A percentile compares a stretch with the other conserved stretches of the same genome.
Evolutionary conservation across 371 early-diverging fungal species (phyloP).

Genomic region (Mucor piriformis): DNA sequence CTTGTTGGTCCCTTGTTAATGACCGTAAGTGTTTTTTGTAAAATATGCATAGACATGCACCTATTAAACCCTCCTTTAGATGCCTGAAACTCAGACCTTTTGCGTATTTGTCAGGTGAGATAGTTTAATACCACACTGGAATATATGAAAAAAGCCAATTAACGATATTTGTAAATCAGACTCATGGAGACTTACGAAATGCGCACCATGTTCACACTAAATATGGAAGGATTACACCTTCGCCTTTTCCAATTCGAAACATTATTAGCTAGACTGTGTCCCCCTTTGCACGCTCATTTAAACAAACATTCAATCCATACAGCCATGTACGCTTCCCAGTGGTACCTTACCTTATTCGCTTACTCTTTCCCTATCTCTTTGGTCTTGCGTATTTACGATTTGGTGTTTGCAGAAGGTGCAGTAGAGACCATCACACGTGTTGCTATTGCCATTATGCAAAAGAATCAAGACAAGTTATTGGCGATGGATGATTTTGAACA

Average conservation of each 20-base stretch:
- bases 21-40: conserved; percentile 58
- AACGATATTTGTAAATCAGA: too few relatives aligned
- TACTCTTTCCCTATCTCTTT: conserved; percentile 89
- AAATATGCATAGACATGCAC: not conserved
- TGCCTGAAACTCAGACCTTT: conserved; percentile 94
- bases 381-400: conserved; percentile 90
- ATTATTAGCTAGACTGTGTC: conserved; percentile 80
- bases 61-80: conserved; percentile 38
- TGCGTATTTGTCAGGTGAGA: conserved; percentile 76
- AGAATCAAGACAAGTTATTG: conserved; percentile 77
- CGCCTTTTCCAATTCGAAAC: conserved; percentile 86
- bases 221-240: conserved; percentile 88
- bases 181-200: conserved; percentile 89
- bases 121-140: not conserved
- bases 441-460: conserved; percentile 83
- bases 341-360: conserved; percentile 96
- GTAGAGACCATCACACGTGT: conserved; percentile 86
- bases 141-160: conserved; percentile 42
- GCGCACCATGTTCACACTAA: conserved; percentile 80
- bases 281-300: conserved; percentile 77
- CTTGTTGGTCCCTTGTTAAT: conserved; percentile 89
- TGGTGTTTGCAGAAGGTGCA: conserved; percentile 87
- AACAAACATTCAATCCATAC: conserved; percentile 72
- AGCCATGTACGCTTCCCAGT: conserved; percentile 91
- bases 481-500: conserved; percentile 82